Base-by-base conservation (phyloP, 257 asterid genomes). In the Salvia hispanica region DNA sequence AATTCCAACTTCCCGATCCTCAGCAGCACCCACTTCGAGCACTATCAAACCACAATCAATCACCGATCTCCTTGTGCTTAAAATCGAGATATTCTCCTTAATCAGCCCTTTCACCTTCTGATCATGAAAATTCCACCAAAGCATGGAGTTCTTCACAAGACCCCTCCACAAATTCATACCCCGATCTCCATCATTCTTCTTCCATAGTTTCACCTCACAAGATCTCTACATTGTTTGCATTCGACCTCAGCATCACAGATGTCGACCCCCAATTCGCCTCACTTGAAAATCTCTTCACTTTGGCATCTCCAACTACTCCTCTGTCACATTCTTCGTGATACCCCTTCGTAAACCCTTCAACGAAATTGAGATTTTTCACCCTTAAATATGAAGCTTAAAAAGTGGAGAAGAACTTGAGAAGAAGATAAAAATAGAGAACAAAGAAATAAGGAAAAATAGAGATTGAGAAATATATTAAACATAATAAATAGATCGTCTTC, bases 101-200 rank as follows among this genome's bases (percentile, higher is more conserved):
- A 81, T 81, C 79, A 73, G 50, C 39, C 90, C 90, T 9, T 81
- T 72, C 21, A 77, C 59, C 77, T 88, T 87, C 51, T 76, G 79
- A 54, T 69, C 78, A 2, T 92, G 86, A 80, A 69, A 83, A 76
- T 88, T 95, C 83, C 78, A 66, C 97, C 96, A 89, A 42, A 72
- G 78, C 25, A 39, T 12, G 7, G 93, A 80, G 74, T 86, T 82
- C 64, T 75, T 79, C 64, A 86, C 51, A 67, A 88, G 87, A 72
- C 86, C 90, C 76, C 77, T 83, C 96, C 96, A 91, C 47, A 75
- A 68, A 71, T 73, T 80, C 56, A n/a, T 6, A 25, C 5, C 15
- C 9, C 15, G 7, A 15, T 56, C 76, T 1, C 65, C 76, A 39
- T 73, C 80, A 12, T 70, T 72, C 70, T 70, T 71, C 79, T 60